Conservation (phyloP, 148 eudicot genomes). For the Persicaria maculosa region DNA sequence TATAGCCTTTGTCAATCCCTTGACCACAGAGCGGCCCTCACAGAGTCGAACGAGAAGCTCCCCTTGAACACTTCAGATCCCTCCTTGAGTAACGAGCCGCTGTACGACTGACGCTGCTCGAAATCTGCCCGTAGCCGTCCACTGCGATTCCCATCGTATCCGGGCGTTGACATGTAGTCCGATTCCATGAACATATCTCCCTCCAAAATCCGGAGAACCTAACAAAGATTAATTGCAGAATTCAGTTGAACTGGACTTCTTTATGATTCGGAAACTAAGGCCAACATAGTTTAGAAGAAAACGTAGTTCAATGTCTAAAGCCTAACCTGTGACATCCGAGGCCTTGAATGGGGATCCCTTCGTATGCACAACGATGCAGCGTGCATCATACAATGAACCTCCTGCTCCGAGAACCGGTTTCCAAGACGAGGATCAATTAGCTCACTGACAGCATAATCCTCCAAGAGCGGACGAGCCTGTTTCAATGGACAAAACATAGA, state of each 20-base stretch:
- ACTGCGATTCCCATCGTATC: conserved; percentile 10
- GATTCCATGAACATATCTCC: conserved; percentile 26
- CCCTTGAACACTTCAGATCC: conserved; percentile 12
- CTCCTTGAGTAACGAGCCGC: neutral
- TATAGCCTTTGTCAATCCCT: conserved; percentile 5
- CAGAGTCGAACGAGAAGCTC: conserved; percentile 11
- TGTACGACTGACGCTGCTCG: conserved; percentile 9
- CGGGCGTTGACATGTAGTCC: conserved; percentile 12
- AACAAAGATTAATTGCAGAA: neutral
- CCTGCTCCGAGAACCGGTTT: conserved; percentile 45
- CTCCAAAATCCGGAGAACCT: conserved; percentile 81
- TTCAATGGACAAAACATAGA: neutral
- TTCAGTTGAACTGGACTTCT: neutral
- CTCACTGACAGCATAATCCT: conserved; percentile 39
- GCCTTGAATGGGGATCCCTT: conserved; percentile 66
- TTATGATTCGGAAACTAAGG: neutral
- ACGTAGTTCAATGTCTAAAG: neutral
- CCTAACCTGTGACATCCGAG: conserved; percentile 94
- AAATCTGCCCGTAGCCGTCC: conserved; percentile 3
- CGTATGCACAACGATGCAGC: conserved; percentile 80
- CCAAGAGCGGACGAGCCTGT: conserved; percentile 78
- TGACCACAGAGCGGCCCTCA: conserved; percentile 12
- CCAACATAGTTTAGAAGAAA: neutral
- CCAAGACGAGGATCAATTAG: conserved; percentile 58
- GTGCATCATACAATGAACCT: conserved; percentile 54